Conservation (phyloP, 164 flowering plant genomes). For the Vitis labrusca region DNA sequence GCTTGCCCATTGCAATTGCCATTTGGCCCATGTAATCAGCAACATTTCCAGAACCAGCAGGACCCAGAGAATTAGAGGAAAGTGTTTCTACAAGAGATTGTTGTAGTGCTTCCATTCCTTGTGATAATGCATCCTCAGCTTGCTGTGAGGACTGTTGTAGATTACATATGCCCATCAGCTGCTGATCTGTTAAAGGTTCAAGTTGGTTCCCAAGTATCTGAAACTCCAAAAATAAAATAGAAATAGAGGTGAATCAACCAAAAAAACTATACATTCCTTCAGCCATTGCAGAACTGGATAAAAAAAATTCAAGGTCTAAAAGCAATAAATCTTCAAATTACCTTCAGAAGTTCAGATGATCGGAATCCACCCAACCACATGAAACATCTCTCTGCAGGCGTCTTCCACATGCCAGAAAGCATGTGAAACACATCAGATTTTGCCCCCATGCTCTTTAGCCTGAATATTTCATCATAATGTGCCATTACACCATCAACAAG, state of each 20-base stretch:
- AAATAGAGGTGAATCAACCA: neutral
- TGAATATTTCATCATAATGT: constrained; percentile 72
- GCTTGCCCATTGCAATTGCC: constrained; percentile 89
- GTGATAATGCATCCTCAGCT: constrained; percentile 92
- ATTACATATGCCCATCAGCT: constrained; percentile 77
- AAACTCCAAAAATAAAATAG: constrained; percentile 10
- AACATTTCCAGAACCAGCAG: constrained; percentile 59
- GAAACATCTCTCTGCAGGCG: constrained; percentile 88
- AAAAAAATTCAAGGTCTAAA: neutral
- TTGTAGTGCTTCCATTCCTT: constrained; percentile 95
- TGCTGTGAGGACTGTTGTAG: constrained; percentile 87
- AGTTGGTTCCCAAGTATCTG: constrained; percentile 76
- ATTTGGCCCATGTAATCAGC: constrained; percentile 88
- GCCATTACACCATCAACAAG: constrained; percentile 75
- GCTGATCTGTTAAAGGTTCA: constrained; percentile 88
- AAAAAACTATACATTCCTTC: neutral
- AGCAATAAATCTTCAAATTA: constrained; percentile 13
- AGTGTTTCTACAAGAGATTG: constrained; percentile 78
- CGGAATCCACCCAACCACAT: constrained; percentile 98
- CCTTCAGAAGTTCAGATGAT: constrained; percentile 88
- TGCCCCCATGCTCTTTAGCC: constrained; percentile 63
- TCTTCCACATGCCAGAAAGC: constrained; percentile 94
- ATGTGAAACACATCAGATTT: constrained; percentile 87
- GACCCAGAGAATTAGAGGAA: constrained; percentile 57
- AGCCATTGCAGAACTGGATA: neutral